Percentiles rank a stretch among this genome's conserved stretches.
Conservation (phyloP, 345 rosid genomes). For the Barbarea vulgaris region DNA sequence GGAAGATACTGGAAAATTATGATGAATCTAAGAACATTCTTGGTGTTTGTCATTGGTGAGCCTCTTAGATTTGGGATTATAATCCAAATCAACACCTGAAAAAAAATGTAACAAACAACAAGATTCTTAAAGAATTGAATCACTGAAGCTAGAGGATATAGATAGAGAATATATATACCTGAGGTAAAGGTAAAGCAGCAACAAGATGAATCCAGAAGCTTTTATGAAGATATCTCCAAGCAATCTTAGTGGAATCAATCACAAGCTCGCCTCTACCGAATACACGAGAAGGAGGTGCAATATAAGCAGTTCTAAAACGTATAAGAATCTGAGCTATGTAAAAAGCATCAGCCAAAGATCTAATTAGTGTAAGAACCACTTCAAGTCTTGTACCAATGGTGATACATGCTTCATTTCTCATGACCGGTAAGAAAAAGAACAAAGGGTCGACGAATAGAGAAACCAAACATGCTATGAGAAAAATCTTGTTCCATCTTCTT, state of each 20-base stretch:
- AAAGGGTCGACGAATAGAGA: constrained; percentile 86
- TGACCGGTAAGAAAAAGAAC: constrained; percentile 70
- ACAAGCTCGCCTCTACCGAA: constrained; percentile 94
- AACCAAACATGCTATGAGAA: constrained; percentile 67
- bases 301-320: constrained; percentile 73
- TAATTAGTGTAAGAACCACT: constrained; percentile 58
- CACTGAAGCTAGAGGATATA: neutral
- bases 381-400: constrained; percentile 58
- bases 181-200: constrained; percentile 92
- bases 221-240: constrained; percentile 55
- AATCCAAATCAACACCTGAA: constrained; percentile 82
- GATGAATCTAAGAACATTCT: constrained; percentile 80
- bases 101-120: constrained; percentile 29
- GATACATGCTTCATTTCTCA: constrained; percentile 57
- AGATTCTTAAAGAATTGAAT: neutral
- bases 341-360: constrained; percentile 77
- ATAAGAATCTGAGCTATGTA: constrained; percentile 68
- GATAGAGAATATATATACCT: constrained; percentile 47
- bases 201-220: constrained; percentile 72
- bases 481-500: constrained; percentile 73
- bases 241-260: constrained; percentile 63
- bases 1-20: constrained; percentile 85
- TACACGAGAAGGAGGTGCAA: constrained; percentile 89
- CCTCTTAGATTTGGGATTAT: constrained; percentile 72
- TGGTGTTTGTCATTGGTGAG: constrained; percentile 78